These are phyloP conservation scores for Aspergillus latus DNA, from an alignment of 2,329 filamentous ascomycete genomes.

Conservation along the genomic window DNA sequence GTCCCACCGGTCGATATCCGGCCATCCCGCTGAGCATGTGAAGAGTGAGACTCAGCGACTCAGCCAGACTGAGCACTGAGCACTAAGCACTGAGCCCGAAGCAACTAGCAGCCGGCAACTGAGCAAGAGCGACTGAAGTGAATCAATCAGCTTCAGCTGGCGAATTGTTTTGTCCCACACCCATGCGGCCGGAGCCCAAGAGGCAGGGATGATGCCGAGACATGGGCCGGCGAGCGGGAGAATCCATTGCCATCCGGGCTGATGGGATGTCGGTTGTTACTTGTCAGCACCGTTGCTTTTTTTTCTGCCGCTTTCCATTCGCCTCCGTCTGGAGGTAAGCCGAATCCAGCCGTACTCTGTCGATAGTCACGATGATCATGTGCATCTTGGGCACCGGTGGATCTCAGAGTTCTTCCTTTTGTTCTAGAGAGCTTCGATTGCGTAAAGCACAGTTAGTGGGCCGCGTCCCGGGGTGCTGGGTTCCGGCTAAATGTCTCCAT, in stretches of 20 bases:
- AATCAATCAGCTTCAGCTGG: not conserved
- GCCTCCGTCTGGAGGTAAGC: no score
- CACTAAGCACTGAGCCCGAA: no score
- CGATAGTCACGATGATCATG: not conserved
- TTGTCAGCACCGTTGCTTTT: not conserved
- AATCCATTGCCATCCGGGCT: constrained; percentile 11
- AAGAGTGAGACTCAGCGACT: not conserved
- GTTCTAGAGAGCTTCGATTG: constrained; percentile 28
- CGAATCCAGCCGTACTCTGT: no score
- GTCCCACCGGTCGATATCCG: not conserved
- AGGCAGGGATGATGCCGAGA: constrained; percentile 16
- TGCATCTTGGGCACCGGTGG: not conserved
- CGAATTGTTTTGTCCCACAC: constrained; percentile 7
- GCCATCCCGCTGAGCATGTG: not conserved
- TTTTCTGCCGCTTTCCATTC: not conserved
- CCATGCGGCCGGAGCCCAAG: constrained; percentile 3
- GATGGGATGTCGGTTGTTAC: not conserved
- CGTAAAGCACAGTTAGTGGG: constrained; percentile 19
- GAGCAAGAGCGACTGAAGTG: no score
- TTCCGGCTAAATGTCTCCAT: not conserved
- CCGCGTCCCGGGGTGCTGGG: constrained; percentile 20
- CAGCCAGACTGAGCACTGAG: no score
- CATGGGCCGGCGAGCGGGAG: constrained; percentile 16
- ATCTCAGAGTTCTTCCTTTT: constrained; percentile 29
- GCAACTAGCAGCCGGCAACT: no score